phyloP scores from a whole-genome alignment of 2,329 filamentous ascomycete species.

The Sporothrix brunneoviolacea region DNA sequence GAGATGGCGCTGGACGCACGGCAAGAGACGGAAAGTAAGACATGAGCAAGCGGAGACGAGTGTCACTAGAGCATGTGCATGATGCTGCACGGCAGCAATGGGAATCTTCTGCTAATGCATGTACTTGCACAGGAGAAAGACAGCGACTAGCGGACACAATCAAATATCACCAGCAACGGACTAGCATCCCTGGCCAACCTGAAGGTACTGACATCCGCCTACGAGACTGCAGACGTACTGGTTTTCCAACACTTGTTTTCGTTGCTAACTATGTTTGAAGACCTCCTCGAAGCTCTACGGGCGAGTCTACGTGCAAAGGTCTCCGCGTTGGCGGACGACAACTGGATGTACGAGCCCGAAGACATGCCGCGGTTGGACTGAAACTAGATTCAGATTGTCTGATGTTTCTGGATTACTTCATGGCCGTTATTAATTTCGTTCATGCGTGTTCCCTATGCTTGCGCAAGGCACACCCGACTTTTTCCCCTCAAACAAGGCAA shows the following conservation, averaged over 20 bases:
- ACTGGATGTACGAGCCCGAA: conserved; percentile 84
- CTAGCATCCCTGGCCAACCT: conserved; percentile 52
- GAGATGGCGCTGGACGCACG: conserved; percentile 51
- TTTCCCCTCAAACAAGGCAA: not conserved
- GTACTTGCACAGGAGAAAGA: conserved; percentile 42
- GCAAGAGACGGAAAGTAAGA: conserved; percentile 50
- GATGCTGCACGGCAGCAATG: no score
- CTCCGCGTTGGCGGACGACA: conserved; percentile 68
- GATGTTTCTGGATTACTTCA: not conserved
- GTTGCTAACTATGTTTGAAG: conserved; percentile 30
- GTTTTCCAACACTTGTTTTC: not conserved
- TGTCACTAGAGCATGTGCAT: no score
- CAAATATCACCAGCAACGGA: conserved; percentile 52
- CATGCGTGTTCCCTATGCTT: no score
- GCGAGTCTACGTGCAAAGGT: conserved; percentile 68
- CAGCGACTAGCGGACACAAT: conserved; percentile 56
- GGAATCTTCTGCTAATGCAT: no score
- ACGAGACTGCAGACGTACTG: conserved; percentile 1
- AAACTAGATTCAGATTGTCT: conserved; percentile 8
- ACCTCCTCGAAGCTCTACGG: conserved; percentile 63
- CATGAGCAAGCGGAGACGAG: not conserved
- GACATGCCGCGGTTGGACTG: conserved; percentile 38
- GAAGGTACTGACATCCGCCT: conserved; percentile 52
- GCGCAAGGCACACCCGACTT: no score
- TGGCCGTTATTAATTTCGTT: no score